Conservation (phyloP, 2,329 filamentous ascomycete species). For the Stachybotrys chartarum region DNA sequence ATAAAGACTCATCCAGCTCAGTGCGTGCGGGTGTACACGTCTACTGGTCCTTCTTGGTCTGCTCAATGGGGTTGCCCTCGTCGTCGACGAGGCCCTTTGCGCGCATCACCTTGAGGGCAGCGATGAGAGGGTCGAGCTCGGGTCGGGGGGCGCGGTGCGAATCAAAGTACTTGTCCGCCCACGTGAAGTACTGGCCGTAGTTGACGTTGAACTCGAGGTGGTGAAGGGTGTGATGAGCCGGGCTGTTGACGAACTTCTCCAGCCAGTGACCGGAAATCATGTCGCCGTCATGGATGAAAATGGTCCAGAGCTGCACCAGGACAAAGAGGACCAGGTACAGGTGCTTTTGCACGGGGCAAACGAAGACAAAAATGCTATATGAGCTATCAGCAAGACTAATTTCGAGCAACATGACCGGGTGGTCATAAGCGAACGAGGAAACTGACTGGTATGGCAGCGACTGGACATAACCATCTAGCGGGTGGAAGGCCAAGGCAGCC, state of each 20-base stretch:
- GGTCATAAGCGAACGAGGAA: background rate
- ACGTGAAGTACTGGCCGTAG: slow-evolving; percentile 41
- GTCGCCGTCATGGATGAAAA: slow-evolving; percentile 42
- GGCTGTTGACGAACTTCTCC: slow-evolving; percentile 30
- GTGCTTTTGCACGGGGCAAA: slow-evolving; percentile 38
- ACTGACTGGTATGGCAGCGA: slow-evolving; percentile 38
- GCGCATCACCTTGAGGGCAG: background rate
- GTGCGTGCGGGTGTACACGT: background rate
- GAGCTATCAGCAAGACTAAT: slow-evolving; percentile 10
- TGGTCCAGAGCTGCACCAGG: slow-evolving; percentile 40
- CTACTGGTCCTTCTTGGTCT: background rate
- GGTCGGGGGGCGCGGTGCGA: background rate
- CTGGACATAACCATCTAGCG: slow-evolving; percentile 37
- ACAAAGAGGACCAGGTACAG: slow-evolving; percentile 36
- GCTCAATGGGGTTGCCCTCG: background rate
- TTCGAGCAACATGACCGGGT: background rate
- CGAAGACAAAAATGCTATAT: slow-evolving; percentile 27
- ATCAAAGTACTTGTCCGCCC: background rate
- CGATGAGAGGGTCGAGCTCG: background rate
- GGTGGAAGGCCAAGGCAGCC: slow-evolving; percentile 40
- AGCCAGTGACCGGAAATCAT: slow-evolving; percentile 39
- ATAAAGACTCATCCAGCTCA: too few relatives aligned
- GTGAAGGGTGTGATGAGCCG: slow-evolving; percentile 40
- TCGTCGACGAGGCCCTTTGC: background rate
- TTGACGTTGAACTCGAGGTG: slow-evolving; percentile 44